Conservation (phyloP, 768 basidiomycete genomes). For the Nidularia pulvinata region DNA sequence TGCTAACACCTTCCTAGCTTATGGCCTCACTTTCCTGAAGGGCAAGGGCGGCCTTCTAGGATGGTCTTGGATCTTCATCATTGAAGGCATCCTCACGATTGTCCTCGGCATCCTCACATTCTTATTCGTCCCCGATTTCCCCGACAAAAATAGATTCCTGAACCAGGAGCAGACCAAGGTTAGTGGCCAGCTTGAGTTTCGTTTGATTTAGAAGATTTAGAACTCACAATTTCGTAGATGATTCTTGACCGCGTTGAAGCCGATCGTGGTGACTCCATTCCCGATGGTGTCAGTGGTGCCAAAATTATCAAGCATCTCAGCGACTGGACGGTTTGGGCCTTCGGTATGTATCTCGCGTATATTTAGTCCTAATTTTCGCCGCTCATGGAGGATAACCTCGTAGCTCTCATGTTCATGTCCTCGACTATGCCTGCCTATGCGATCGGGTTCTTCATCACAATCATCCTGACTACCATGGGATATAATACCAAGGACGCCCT, state of each 20-base stretch:
- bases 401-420: slow-evolving; percentile 35
- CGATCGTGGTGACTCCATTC: slow-evolving; percentile 34
- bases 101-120: slow-evolving; percentile 22
- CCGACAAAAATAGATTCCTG: slow-evolving; percentile 30
- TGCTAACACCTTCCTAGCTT: slow-evolving; percentile 12
- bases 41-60: slow-evolving; percentile 25
- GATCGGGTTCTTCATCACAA: slow-evolving; percentile 30
- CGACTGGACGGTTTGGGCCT: slow-evolving; percentile 35
- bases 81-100: slow-evolving; percentile 28
- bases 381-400: neutral
- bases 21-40: slow-evolving; percentile 20
- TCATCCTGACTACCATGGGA: slow-evolving; percentile 32
- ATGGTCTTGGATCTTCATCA: slow-evolving; percentile 35
- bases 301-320: slow-evolving; percentile 31
- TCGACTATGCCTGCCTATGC: slow-evolving; percentile 35
- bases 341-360: slow-evolving; percentile 15
- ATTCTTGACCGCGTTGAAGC: slow-evolving; percentile 29
- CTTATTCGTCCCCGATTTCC: slow-evolving; percentile 31
- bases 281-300: slow-evolving; percentile 23
- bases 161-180: slow-evolving; percentile 31
- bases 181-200: neutral
- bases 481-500: slow-evolving; percentile 22
- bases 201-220: neutral
- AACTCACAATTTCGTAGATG: slow-evolving; percentile 11
- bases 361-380: neutral